A percentile compares a stretch with the other conserved stretches of the same genome.
These are phyloP conservation scores for Saraca asoca DNA, from an alignment of 331 rosid genomes.

Conservation along the genomic window DNA sequence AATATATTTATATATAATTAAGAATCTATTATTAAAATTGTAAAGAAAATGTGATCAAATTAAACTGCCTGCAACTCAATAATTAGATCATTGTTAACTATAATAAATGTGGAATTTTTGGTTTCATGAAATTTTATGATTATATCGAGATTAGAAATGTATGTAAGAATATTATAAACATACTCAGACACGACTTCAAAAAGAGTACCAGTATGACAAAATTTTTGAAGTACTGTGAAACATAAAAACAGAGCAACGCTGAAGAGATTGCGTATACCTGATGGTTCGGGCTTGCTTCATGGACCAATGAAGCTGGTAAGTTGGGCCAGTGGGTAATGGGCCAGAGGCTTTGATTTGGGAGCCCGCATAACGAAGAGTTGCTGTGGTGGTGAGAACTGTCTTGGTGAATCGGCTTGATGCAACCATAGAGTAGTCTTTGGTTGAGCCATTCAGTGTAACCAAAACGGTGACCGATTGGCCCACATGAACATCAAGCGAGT, in stretches of 20 bases:
- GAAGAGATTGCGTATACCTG: constrained; percentile 41
- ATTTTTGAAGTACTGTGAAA: too few relatives aligned
- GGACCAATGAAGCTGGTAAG: constrained; percentile 63
- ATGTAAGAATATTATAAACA: too few relatives aligned
- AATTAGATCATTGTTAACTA: too few relatives aligned
- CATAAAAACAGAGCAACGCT: not conserved
- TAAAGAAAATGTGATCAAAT: too few relatives aligned
- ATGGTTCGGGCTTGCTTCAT: constrained; percentile 77
- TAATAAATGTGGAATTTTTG: too few relatives aligned
- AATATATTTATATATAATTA: too few relatives aligned
- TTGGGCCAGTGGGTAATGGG: constrained; percentile 61
- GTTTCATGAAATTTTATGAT: too few relatives aligned
- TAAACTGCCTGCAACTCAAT: too few relatives aligned
- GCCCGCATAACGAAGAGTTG: constrained; percentile 65
- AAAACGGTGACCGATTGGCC: constrained; percentile 73
- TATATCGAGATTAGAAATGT: too few relatives aligned
- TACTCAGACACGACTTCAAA: too few relatives aligned
- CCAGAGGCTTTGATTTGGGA: constrained; percentile 46
- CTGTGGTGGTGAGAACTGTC: constrained; percentile 46
- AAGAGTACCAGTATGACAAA: too few relatives aligned
- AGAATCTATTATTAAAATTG: too few relatives aligned
- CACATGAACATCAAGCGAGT: constrained; percentile 66
- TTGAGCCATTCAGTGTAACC: constrained; percentile 43
- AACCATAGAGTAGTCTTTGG: constrained; percentile 52
- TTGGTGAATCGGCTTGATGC: constrained; percentile 64